Percentiles rank a stretch among this genome's conserved stretches.
Evolutionary conservation across 2,329 filamentous ascomycete genomes (phyloP).

Genomic region (Paraconiothyrium brasiliense): DNA sequence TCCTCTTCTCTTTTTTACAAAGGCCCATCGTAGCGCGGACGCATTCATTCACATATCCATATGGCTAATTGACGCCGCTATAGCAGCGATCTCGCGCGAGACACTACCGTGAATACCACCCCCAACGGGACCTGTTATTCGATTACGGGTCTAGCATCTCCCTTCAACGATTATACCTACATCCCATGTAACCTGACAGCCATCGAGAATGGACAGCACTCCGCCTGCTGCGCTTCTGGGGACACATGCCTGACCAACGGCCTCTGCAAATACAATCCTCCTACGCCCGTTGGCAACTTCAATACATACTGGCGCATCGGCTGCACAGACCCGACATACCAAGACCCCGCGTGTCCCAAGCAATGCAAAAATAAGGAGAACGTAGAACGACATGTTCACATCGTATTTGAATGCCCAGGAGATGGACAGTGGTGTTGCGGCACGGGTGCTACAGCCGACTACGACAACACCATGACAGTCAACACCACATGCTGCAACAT

Average conservation of each 20-base stretch:
- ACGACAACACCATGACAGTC: conserved; percentile 3
- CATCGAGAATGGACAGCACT: conserved; percentile 18
- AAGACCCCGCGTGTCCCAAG: conserved; percentile 21
- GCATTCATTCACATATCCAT: no score
- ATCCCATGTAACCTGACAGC: conserved; percentile 27
- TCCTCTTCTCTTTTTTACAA: neutral
- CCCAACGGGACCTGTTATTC: conserved; percentile 15
- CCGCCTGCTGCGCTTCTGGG: conserved; percentile 20
- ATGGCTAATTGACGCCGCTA: neutral
- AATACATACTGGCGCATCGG: conserved; percentile 26
- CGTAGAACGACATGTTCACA: neutral
- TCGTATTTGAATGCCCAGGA: conserved; percentile 18
- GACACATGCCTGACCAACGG: conserved; percentile 28
- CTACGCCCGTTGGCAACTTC: neutral
- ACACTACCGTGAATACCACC: conserved; percentile 33
- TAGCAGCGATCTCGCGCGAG: neutral
- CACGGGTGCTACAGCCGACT: conserved; percentile 3
- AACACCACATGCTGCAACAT: conserved; percentile 18
- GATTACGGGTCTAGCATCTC: conserved; percentile 4
- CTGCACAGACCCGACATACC: conserved; percentile 25
- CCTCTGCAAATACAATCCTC: conserved; percentile 21
- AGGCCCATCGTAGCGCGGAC: neutral
- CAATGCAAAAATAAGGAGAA: conserved; percentile 20
- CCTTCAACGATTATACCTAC: conserved; percentile 14
- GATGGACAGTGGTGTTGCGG: conserved; percentile 19